Percentiles rank a stretch among this genome's conserved stretches.
Conservation (phyloP, 768 basidiomycete species). For the Russula dissimulans region DNA sequence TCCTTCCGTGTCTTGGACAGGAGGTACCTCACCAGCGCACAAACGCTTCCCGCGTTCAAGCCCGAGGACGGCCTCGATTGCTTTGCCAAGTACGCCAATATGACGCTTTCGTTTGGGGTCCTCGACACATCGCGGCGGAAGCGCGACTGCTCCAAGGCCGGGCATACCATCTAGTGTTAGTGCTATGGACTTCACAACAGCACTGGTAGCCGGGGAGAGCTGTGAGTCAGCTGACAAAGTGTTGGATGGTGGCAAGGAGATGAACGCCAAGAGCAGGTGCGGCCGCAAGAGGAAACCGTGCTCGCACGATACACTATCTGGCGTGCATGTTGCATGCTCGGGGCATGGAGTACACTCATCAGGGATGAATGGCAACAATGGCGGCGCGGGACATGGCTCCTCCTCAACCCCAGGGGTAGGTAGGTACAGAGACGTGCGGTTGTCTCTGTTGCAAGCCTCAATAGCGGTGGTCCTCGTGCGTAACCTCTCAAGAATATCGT, state of each 20-base stretch:
- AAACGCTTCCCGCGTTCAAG: conserved; percentile 55
- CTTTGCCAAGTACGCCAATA: conserved; percentile 67
- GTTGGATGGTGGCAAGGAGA: conserved; percentile 37
- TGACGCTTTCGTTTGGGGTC: conserved; percentile 66
- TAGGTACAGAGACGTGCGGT: conserved; percentile 39
- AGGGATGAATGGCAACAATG: conserved; percentile 48
- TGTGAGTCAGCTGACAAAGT: conserved; percentile 27
- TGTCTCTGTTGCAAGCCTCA: conserved; percentile 48
- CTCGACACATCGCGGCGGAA: conserved; percentile 68
- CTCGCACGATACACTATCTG: conserved; percentile 52
- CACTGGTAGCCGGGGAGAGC: conserved; percentile 30
- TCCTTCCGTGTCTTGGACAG: conserved; percentile 39
- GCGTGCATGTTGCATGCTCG: conserved; percentile 54
- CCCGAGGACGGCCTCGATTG: conserved; percentile 54
- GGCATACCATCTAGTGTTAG: conserved; percentile 55
- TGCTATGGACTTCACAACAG: conserved; percentile 17
- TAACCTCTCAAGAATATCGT: conserved; percentile 41
- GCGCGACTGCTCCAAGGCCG: conserved; percentile 63
- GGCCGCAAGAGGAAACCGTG: conserved; percentile 57
- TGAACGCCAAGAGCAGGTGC: conserved; percentile 31
- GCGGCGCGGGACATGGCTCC: conserved; percentile 41
- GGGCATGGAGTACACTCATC: conserved; percentile 56
- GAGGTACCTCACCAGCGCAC: conserved; percentile 43
- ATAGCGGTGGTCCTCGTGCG: conserved; percentile 38
- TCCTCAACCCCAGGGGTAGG: conserved; percentile 15